Evolutionary conservation across 768 basidiomycete species (phyloP).

Genomic region (Trametopsis cervina): DNA sequence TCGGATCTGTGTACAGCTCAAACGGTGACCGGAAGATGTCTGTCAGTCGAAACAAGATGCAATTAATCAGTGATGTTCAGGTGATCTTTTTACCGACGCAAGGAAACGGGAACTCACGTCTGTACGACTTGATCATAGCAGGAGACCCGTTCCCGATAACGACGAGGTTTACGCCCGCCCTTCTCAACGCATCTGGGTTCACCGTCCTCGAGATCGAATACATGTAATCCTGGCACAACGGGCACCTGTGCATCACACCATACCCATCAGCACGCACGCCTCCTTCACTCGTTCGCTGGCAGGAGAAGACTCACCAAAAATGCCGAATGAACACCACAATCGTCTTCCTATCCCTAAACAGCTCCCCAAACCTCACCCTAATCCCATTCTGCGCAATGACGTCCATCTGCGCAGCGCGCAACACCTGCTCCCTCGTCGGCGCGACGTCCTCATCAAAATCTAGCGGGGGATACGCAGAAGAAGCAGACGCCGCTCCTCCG

Average conservation of each 20-base stretch:
- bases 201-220: constrained; percentile 49
- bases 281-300: constrained; percentile 1
- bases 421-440: constrained; percentile 51
- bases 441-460: constrained; percentile 38
- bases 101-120: constrained; percentile 32
- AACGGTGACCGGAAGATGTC: constrained; percentile 71
- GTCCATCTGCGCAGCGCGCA: constrained; percentile 50
- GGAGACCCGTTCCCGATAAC: constrained; percentile 77
- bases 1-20: constrained; percentile 75
- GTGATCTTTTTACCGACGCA: neutral
- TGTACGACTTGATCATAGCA: constrained; percentile 71
- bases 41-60: constrained; percentile 15
- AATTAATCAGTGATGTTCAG: neutral
- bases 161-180: constrained; percentile 51
- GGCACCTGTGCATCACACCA: constrained; percentile 46
- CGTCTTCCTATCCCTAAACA: constrained; percentile 52
- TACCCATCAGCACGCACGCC: neutral
- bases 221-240: constrained; percentile 85
- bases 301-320: constrained; percentile 48
- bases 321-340: constrained; percentile 84
- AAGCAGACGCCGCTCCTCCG: neutral
- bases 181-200: constrained; percentile 38
- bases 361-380: constrained; percentile 58
- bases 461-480: neutral
- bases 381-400: constrained; percentile 66